Evolutionary conservation across 2,329 filamentous ascomycete species (phyloP).

Genomic region (Neopestalotiopsis sp.): DNA sequence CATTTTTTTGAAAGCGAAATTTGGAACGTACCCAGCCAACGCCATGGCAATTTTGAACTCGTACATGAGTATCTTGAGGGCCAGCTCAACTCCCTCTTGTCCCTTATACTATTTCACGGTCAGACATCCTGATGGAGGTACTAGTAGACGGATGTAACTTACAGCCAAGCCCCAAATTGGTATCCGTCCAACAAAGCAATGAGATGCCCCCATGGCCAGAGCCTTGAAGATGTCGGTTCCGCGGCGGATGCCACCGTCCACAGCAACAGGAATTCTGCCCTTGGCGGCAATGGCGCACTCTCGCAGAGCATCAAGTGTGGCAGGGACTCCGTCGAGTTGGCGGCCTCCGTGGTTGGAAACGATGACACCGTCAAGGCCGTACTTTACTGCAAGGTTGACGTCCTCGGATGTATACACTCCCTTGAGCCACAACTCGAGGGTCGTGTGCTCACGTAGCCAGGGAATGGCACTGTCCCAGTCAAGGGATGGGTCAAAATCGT

Average conservation of each 20-base stretch:
- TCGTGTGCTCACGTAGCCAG: conserved; percentile 53
- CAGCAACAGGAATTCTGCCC: conserved; percentile 47
- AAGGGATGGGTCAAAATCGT: not conserved
- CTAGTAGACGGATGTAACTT: not conserved
- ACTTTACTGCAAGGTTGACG: conserved; percentile 42
- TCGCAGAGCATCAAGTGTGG: conserved; percentile 47
- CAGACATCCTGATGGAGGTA: not conserved
- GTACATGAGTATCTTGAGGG: conserved; percentile 6
- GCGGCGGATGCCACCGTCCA: conserved; percentile 55
- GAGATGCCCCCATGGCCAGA: conserved; percentile 54
- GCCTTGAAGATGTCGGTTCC: conserved; percentile 60
- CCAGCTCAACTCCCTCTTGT: conserved; percentile 7
- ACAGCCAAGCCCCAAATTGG: conserved; percentile 54
- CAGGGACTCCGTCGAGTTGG: conserved; percentile 50
- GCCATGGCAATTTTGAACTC: conserved; percentile 9
- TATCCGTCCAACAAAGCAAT: conserved; percentile 52
- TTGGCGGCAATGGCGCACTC: conserved; percentile 54
- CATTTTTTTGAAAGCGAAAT: not conserved
- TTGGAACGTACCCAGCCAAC: not conserved
- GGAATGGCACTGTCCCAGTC: conserved; percentile 54
- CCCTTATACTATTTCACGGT: not conserved
- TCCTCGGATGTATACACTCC: conserved; percentile 44
- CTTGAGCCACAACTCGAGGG: conserved; percentile 55
- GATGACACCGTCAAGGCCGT: conserved; percentile 38
- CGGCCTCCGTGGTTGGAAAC: conserved; percentile 54